Base-by-base conservation (phyloP, 2,329 filamentous ascomycete species). In the Cercospora sp. region DNA sequence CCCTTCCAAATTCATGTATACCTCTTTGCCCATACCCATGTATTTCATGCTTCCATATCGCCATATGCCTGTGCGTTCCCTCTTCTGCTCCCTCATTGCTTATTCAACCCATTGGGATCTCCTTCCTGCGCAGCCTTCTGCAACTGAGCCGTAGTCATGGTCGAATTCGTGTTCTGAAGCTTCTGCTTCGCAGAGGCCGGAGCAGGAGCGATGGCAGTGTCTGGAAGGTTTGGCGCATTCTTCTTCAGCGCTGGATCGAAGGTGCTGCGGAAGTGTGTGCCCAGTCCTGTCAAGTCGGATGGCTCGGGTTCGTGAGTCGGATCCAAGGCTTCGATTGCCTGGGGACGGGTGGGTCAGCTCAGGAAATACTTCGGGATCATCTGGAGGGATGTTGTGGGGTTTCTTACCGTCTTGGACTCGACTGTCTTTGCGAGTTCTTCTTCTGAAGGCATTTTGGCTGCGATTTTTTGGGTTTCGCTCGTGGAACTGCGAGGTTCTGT, bases 51-150 rank as follows among this genome's bases (percentile, higher is more conserved):
- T 21, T 51, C 26, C 45, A 4, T 51, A 18, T 12, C 32, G 10
- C 32, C 32, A 34, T 34, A 34, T 34, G 32, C 32, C 32, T 34
- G 9, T 12, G 32, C 32, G 4, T 34, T 9, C 32, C 9, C 32
- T 12, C 10, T 12, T 13, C 21, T 24, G 10, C 45, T 16, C n/a
- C 43, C 16, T 51, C 12, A 58, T 28, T 58, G 13, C 53, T 12
- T 34, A n/a, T 58, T 66, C 68, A 70, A 59, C 6, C 58, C 65
- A 61, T 72, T 72, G n/a, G 70, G 70, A 58, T 72, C 70, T 10
- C 66, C 70, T 59, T 70, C 66, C 57, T 63, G 53, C 10, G 69
- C 69, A 13, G 70, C 70, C 37, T 70, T 58, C 61, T 72, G 70
- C 57, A 72, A 24, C 53, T 72, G 62, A 9, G 62, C 63, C 13